Percentiles rank a stretch among this genome's conserved stretches.
These are phyloP conservation scores for Geopyxis carbonaria DNA, from an alignment of 495 filamentous ascomycete genomes.

Conservation along the genomic window DNA sequence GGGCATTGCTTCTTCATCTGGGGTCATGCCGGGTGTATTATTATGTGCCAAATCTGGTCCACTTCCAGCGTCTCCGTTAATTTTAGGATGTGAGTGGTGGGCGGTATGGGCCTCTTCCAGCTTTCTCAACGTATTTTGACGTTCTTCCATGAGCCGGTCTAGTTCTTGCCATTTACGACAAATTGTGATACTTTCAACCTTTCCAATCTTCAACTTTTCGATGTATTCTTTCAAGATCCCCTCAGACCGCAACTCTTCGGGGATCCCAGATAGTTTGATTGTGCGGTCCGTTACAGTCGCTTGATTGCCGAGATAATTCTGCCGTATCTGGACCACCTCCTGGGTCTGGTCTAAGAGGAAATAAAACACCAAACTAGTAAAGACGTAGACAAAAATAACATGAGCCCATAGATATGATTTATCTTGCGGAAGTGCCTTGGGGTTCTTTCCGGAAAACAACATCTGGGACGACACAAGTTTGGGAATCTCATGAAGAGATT, in stretches of 20 bases:
- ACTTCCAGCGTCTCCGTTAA: background rate
- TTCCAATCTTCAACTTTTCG: constrained; percentile 77
- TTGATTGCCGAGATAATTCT: constrained; percentile 82
- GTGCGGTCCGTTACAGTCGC: constrained; percentile 90
- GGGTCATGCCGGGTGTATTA: constrained; percentile 19
- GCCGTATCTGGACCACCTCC: constrained; percentile 65
- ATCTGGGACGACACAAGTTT: too few species aligned
- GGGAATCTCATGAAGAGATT: too few species aligned
- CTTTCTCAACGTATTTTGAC: constrained; percentile 46
- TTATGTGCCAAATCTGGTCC: too few species aligned
- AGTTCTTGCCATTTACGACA: constrained; percentile 78
- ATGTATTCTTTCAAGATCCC: constrained; percentile 72
- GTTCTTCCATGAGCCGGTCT: constrained; percentile 54
- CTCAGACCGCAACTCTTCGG: constrained; percentile 59
- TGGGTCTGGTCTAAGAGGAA: constrained; percentile 65
- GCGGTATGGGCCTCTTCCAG: constrained; percentile 78
- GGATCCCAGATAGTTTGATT: constrained; percentile 79
- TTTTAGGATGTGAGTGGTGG: constrained; percentile 31
- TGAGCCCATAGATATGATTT: constrained; percentile 74
- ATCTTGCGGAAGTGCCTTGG: background rate
- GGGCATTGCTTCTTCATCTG: constrained; percentile 32
- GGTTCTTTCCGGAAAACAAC: too few species aligned
- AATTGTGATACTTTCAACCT: constrained; percentile 73
- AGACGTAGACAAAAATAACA: constrained; percentile 77
- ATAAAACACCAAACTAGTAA: constrained; percentile 66